phyloP scores from a whole-genome alignment of 352 stramenopile species.

The Peronosclerospora sorghi region DNA sequence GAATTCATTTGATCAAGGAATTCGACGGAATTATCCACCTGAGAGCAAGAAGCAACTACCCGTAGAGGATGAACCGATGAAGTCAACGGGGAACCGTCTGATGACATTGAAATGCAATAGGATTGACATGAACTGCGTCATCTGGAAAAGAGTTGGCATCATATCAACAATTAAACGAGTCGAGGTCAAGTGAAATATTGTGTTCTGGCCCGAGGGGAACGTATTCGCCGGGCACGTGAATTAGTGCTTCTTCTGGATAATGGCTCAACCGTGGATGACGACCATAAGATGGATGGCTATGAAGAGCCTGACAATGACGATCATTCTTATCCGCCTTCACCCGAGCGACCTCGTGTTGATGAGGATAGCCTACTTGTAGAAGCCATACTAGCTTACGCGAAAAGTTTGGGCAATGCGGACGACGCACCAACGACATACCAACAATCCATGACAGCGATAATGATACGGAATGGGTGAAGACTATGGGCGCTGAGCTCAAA shows the following conservation, averaged over 20 bases:
- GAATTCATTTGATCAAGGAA: no score
- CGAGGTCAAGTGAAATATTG: background rate
- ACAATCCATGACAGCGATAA: constrained; percentile 5
- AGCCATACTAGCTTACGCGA: background rate
- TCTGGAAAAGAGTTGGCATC: background rate
- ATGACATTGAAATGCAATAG: background rate
- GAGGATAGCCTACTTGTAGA: background rate
- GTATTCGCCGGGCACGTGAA: background rate
- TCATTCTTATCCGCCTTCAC: background rate
- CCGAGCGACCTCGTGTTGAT: background rate
- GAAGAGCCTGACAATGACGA: no score
- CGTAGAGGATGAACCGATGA: no score
- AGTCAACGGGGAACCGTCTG: no score
- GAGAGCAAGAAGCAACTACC: no score
- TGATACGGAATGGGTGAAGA: background rate
- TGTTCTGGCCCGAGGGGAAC: no score
- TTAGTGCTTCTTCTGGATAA: background rate
- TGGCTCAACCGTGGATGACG: no score
- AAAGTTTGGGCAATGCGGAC: background rate
- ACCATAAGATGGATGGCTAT: no score
- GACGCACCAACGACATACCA: constrained; percentile 1
- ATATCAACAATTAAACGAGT: no score
- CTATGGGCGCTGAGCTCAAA: background rate
- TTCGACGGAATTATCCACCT: no score
- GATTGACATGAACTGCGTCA: background rate